A percentile compares a stretch with the other conserved stretches of the same genome.
These are phyloP conservation scores for Solanum tacnaense DNA, from an alignment of 257 asterid species.

Conservation along the genomic window DNA sequence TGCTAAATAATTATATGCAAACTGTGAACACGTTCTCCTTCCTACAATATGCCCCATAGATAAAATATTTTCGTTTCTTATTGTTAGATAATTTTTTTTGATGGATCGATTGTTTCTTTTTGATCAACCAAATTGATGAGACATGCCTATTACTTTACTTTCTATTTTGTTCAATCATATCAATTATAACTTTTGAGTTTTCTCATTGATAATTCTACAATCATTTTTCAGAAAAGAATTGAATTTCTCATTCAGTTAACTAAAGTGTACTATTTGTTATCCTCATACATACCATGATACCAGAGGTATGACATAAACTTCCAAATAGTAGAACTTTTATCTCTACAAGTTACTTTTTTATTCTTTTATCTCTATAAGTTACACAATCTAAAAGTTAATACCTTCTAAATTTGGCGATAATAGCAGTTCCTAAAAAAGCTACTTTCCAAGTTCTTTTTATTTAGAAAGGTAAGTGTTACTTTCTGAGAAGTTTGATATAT, in stretches of 20 bases:
- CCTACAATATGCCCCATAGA: background rate
- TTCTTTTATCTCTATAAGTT: background rate
- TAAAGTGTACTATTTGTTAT: background rate
- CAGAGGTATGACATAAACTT: background rate
- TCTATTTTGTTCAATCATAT: background rate
- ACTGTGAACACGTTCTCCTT: background rate
- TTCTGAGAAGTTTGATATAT: background rate
- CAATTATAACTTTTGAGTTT: background rate
- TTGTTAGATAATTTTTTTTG: background rate
- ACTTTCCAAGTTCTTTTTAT: background rate
- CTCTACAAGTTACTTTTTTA: background rate
- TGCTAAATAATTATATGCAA: background rate
- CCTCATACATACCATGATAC: background rate
- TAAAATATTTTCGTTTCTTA: background rate
- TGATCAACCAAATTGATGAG: background rate
- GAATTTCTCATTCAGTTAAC: background rate
- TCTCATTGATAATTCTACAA: background rate
- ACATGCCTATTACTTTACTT: background rate
- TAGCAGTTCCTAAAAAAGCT: background rate
- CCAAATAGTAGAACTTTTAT: background rate
- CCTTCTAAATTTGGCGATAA: background rate
- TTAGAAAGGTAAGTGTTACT: background rate
- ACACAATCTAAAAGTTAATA: background rate
- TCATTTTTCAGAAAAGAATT: background rate
- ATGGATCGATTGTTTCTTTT: background rate